These are phyloP conservation scores for Mariannaea elegans DNA, from an alignment of 2,329 filamentous ascomycete genomes.

Conservation along the genomic window DNA sequence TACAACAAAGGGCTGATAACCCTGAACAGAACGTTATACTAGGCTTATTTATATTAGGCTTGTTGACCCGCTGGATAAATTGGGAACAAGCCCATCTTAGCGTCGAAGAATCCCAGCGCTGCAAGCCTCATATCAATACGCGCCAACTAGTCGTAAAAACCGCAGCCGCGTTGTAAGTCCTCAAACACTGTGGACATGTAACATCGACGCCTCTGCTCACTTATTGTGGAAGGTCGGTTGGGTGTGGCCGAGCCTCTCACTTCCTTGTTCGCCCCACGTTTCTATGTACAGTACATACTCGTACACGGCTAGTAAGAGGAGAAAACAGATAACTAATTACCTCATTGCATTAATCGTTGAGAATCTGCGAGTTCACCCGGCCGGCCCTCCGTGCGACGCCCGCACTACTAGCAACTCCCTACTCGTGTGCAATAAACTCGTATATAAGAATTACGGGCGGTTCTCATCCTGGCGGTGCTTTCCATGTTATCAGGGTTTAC, in stretches of 20 bases:
- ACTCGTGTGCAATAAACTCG: background rate
- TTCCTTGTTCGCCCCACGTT: background rate
- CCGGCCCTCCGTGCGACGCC: background rate
- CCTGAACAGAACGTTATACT: background rate
- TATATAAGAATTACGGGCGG: conserved; percentile 10
- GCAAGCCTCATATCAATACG: background rate
- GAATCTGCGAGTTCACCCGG: background rate
- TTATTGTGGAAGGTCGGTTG: conserved; percentile 18
- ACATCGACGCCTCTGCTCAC: background rate
- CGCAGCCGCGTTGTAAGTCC: background rate
- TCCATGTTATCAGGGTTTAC: background rate
- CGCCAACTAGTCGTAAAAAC: background rate
- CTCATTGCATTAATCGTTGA: background rate
- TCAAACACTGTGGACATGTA: background rate
- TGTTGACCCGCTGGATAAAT: background rate
- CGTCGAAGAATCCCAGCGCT: background rate
- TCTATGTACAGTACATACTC: background rate
- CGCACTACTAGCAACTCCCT: background rate
- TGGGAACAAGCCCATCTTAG: background rate
- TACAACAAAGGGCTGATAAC: background rate
- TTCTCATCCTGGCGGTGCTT: background rate
- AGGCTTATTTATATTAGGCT: conserved; percentile 13
- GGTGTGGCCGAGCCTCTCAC: background rate
- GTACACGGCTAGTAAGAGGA: conserved; percentile 7
- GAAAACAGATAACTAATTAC: background rate